These are phyloP conservation scores for Castanea crenata DNA, from an alignment of 306 rosid genomes.

Conservation along the genomic window DNA sequence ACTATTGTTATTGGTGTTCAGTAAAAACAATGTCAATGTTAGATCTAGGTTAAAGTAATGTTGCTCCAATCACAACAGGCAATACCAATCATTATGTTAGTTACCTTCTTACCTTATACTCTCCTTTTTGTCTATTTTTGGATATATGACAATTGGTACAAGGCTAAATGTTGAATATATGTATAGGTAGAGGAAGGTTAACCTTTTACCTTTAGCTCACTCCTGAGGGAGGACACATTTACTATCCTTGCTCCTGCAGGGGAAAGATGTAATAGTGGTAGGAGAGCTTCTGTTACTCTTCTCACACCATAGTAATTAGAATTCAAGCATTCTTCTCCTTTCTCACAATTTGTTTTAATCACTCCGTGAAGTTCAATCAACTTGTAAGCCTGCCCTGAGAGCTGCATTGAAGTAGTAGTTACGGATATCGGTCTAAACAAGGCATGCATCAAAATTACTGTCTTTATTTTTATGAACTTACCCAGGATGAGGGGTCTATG, in stretches of 20 bases:
- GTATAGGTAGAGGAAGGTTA: not conserved
- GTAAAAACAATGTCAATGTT: too few relatives aligned
- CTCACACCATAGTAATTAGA: slow-evolving; percentile 52
- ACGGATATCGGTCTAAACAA: not conserved
- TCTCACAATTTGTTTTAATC: slow-evolving; percentile 32
- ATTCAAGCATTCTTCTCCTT: slow-evolving; percentile 46
- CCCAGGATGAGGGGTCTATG: slow-evolving; percentile 44
- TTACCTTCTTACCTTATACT: too few relatives aligned
- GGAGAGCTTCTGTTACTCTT: slow-evolving; percentile 49
- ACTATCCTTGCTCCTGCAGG: slow-evolving; percentile 46
- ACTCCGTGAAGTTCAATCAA: slow-evolving; percentile 25
- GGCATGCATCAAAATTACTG: not conserved
- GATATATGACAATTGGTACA: too few relatives aligned
- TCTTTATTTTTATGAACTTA: slow-evolving; percentile 5
- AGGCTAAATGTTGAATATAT: not conserved
- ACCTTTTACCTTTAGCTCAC: slow-evolving; percentile 47
- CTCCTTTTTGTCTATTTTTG: too few relatives aligned
- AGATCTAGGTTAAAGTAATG: too few relatives aligned
- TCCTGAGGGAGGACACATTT: slow-evolving; percentile 51
- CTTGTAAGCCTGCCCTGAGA: slow-evolving; percentile 34
- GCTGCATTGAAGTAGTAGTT: slow-evolving; percentile 24
- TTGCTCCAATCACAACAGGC: too few relatives aligned
- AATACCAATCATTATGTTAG: too few relatives aligned
- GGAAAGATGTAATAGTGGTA: slow-evolving; percentile 50
- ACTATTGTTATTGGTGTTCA: too few relatives aligned